Evolutionary conservation across 768 basidiomycete species (phyloP).

Genomic region (Mycena venus): DNA sequence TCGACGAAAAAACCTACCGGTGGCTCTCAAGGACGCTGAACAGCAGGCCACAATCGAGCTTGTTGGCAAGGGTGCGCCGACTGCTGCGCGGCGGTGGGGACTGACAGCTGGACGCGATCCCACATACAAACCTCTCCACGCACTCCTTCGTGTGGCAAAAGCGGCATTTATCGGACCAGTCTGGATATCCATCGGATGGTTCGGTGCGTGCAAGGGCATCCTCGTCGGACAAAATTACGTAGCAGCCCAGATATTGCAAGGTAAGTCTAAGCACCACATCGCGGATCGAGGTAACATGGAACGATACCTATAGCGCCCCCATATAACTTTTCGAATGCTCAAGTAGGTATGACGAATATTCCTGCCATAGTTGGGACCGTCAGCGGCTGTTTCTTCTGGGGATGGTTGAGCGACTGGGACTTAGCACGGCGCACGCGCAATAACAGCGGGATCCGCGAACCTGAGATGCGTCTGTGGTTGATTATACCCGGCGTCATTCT

Average conservation of each 20-base stretch:
- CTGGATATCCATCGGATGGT: slow-evolving; percentile 26
- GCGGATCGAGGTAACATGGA: neutral
- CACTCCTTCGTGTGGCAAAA: slow-evolving; percentile 9
- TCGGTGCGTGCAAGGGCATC: slow-evolving; percentile 26
- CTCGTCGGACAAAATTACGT: slow-evolving; percentile 22
- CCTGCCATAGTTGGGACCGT: slow-evolving; percentile 10
- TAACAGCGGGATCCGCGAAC: slow-evolving; percentile 24
- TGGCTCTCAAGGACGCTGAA: neutral
- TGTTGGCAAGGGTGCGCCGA: slow-evolving; percentile 23
- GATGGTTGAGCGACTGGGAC: slow-evolving; percentile 25
- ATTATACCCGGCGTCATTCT: slow-evolving; percentile 10
- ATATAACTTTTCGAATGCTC: slow-evolving; percentile 18
- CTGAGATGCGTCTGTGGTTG: slow-evolving; percentile 25
- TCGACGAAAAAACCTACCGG: neutral
- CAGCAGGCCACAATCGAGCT: slow-evolving; percentile 17
- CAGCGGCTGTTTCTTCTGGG: slow-evolving; percentile 13
- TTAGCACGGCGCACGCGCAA: slow-evolving; percentile 27
- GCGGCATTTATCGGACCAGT: slow-evolving; percentile 13
- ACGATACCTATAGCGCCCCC: neutral
- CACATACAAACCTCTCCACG: slow-evolving; percentile 11
- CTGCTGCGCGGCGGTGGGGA: slow-evolving; percentile 8
- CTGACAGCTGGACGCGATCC: slow-evolving; percentile 2
- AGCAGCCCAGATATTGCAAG: slow-evolving; percentile 17
- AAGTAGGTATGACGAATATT: slow-evolving; percentile 18
- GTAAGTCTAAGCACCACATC: neutral